Base-by-base conservation (phyloP, 192 early-diverging fungal genomes). In the Entomortierella lignicola region DNA sequence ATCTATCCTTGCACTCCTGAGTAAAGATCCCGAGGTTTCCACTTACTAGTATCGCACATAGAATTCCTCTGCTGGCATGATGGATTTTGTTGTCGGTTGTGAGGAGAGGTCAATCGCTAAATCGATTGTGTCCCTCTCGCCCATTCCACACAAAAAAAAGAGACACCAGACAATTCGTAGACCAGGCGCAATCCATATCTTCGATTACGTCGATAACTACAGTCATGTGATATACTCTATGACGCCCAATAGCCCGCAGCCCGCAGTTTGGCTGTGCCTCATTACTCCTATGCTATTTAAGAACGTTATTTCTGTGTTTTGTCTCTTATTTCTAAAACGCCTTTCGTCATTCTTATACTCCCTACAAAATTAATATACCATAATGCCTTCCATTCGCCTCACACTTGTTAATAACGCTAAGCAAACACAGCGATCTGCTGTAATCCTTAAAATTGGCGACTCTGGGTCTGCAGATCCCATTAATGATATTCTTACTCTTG, bases 331-430 rank as follows among this genome's bases (percentile, higher is more conserved):
- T n/a, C n/a, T n/a, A n/a, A n/a, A n/a, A n/a, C n/a, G n/a, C n/a
- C n/a, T n/a, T n/a, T 47, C 20, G 12, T 15, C 44, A 5, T 47
- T 47, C 44, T 4, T 20, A 12, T 47, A 47, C 27, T 32, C 18
- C 34, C 34, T 37, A 37, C 20, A 47, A 20, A 4, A 47, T 47
- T 15, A 12, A 56, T 43, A 21, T 29, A 47, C 37, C 17, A 51
- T 1, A 57, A 84, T 82, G 77, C 82, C 77, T 41, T 82, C 77
- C 0, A 71, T 83, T n/a, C 84, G 84, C 29, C 65, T 85, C 26
- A 88, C 86, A 32, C 70, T 88, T 60, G 77, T 81, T 53, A 85
- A 79, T 29, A 88, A 88, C 62, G 69, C 77, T 8, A 86, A 87
- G 21, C 86, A 88, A 50, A 82, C 58, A 34, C 70, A 71, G 23